Evolutionary conservation across 139 green algal species (phyloP), one percentile per base, ranked within the genome.

Genomic region (Volvox africanus): DNA sequence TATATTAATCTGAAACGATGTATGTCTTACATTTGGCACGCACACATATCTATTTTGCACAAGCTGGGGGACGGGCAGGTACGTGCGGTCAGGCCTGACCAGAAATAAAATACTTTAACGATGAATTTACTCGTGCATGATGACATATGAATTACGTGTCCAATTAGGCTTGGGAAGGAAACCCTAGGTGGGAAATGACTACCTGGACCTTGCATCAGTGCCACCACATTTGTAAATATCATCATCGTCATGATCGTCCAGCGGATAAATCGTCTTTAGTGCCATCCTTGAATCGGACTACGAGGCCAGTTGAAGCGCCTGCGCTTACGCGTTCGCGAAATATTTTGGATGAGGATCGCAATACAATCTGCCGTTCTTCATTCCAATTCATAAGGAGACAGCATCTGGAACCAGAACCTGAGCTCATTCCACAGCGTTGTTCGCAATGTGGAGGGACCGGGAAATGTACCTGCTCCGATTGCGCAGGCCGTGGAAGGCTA

Each of bases 391-490:
- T 84, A 84, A 22, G 78, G 36, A 86, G 80, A 30, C 61, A 33
- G 20, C n/a, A 67, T 78, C 9, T 77, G 18, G 30, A 61, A 14
- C 17, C 14, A 30, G 61, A 55, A n/a, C 81, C 3, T 11, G 61
- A 76, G 32, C 61, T 76, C 5, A 33, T 76, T 21, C 71, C 86
- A 55, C 73, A 90, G n/a, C 71, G 73, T 14, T 90, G 86, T 44
- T 62, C 71, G 1, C 2, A 83, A n/a, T 90, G 86, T 50, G 73
- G 30, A 6, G 86, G 86, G 13, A 84, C 67, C 20, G 86, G 86
- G 13, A 83, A 61, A 19, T 83, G 71, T 44, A 83, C 86, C 22
- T 90, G 86, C 30, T 50, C 50, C 6, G 86, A 90, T 33, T 90
- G 86, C 71, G 30, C 17, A 9, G 86, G 86, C 1, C 44, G 50